Conservation (phyloP, 129 eudicot genomes). For the Pulicaria dysenterica region DNA sequence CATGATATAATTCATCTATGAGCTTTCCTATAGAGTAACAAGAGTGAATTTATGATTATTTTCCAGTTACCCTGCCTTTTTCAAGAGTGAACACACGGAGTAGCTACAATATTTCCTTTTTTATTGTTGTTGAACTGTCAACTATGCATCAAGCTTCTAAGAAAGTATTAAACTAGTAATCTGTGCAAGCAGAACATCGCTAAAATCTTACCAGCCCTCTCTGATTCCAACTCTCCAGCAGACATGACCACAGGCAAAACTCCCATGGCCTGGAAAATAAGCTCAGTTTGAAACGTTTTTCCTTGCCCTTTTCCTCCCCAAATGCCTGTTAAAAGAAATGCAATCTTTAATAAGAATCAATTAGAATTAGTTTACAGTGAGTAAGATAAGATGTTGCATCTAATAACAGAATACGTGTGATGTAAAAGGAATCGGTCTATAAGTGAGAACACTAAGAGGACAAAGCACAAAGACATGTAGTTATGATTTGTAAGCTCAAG, state of each 20-base stretch:
- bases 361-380: not conserved
- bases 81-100: not conserved
- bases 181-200: slow-evolving; percentile 1
- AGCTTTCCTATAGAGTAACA: slow-evolving; percentile 5
- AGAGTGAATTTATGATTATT: not conserved
- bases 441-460: not conserved
- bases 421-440: slow-evolving; percentile 1
- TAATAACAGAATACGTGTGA: not conserved
- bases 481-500: not conserved
- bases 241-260: slow-evolving; percentile 94
- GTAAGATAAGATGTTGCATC: not conserved
- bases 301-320: slow-evolving; percentile 99
- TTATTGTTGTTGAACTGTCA: not conserved
- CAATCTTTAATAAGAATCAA: slow-evolving; percentile 12
- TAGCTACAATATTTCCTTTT: not conserved
- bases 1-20: not conserved
- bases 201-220: slow-evolving; percentile 79
- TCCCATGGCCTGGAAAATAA: slow-evolving; percentile 92
- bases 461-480: not conserved
- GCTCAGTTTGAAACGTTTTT: slow-evolving; percentile 96
- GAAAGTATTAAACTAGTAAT: not conserved
- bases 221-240: slow-evolving; percentile 98
- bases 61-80: not conserved
- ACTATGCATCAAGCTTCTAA: not conserved
- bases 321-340: slow-evolving; percentile 52